Base-by-base conservation (phyloP, 2,329 filamentous ascomycete genomes). In the Cytospora piceae region DNA sequence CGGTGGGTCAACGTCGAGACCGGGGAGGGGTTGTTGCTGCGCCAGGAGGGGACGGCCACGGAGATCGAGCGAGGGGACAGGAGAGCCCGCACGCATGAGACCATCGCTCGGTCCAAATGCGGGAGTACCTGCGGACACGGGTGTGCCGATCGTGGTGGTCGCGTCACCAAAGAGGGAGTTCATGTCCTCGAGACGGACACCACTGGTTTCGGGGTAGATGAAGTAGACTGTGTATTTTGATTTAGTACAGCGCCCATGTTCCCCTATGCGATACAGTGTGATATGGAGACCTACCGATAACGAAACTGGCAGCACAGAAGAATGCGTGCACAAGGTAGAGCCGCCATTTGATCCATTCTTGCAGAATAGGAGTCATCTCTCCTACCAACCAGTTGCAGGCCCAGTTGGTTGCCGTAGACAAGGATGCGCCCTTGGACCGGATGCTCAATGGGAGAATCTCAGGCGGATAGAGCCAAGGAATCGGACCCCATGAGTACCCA, bases 331-430 rank as follows among this genome's bases (percentile, higher is more conserved):
- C 83, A 57, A 99, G 85, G 74, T 99, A 99, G 67, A 98, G 82
- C 39, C 95, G 88, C 95, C 95, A 99, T 72, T 90, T 87, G 73
- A 99, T 98, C 79, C 85, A 88, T 72, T 95, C 92, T 77, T 99
- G 94, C 67, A 98, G 82, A 63, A 98, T 88, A 2, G 95, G 95
- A 0, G 95, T 99, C 83, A 98, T 87, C 78, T 96, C 92, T 71
- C 95, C 95, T 4, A 98, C 95, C 31, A 98, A 82, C 91, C 93
- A 99, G 79, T 99, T 99, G 79, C 95, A 97, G 1, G 94, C 93
- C 95, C 95, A 99, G 76, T 99, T 99, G 37, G 94, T 90, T 22
- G 95, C 95, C 1, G 95, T 98, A 67, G 94, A 97, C 76, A 99
- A 79, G 84, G 93, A 97, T 62, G 95, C 94, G 68, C 95, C 95